Evolutionary conservation across 768 basidiomycete genomes (phyloP), one percentile per base, ranked within the genome.

Genomic region (Lentinula aciculospora): DNA sequence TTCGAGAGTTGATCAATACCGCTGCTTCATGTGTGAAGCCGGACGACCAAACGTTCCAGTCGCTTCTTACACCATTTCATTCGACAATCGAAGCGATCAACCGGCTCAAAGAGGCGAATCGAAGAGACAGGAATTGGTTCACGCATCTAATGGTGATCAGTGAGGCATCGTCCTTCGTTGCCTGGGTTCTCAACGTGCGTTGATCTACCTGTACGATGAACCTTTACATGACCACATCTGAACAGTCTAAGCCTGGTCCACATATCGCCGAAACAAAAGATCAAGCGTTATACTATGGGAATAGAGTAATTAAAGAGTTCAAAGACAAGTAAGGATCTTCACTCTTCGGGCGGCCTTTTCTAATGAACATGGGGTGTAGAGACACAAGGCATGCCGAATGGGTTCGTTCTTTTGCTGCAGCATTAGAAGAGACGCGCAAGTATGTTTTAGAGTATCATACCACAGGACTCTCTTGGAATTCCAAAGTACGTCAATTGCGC

Each of bases 391-490:
- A 95, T 63, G 80, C 84, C 15, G 92, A 94, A 67, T 99, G 96
- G 95, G 89, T 89, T 12, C 84, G 83, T 59, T 75, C 80, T 2
- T 93, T 86, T 70, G 65, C 81, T 21, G 78, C 74, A 4, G 68
- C 94, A 29, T 71, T 98, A 42, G 92, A 96, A 46, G 86, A 85
- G 47, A 77, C 89, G 66, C 84, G 85, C 61, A 84, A 86, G 55
- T 98, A 97, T 69, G 81, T 94, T 57, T 79, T 86, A 69, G 86
- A 95, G 61, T 83, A 85, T 67, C 91, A 98, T 65, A 85, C 88
- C 0, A 89, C 92, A 2, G 96, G 94, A 10, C 74, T 98, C 10
- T 68, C 78, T 15, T 99, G 97, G 97, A 98, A 98, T 68, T 68
- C 85, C 9, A 88, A 83, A 72, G 95, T 89, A 47, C 67, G 7